Evolutionary conservation across 2,329 filamentous ascomycete species (phyloP).

Genomic region (Pseudogymnoascus sp.): DNA sequence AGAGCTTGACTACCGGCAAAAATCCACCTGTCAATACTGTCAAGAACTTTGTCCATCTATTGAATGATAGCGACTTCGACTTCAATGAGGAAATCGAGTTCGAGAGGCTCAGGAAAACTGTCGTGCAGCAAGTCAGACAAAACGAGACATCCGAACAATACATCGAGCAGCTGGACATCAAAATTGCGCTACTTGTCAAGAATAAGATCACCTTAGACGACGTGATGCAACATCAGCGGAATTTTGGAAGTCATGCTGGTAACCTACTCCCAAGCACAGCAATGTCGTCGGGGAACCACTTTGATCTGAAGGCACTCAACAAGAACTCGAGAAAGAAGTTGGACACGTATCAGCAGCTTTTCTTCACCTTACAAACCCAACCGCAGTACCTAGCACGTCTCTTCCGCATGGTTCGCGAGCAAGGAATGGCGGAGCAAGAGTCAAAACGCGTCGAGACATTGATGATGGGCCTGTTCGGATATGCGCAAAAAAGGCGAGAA

Average conservation of each 20-base stretch:
- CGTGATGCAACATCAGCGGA: constrained; percentile 92
- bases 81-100: constrained; percentile 99
- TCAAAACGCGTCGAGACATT: constrained; percentile 86
- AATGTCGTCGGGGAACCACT: constrained; percentile 82
- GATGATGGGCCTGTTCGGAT: constrained; percentile 94
- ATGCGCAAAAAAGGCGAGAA: constrained; percentile 92
- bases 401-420: constrained; percentile 76
- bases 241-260: constrained; percentile 85
- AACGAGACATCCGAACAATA: constrained; percentile 98
- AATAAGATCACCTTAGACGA: constrained; percentile 99
- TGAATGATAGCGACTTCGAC: constrained; percentile 97
- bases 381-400: constrained; percentile 87
- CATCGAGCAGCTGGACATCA: constrained; percentile 96
- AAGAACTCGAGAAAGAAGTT: constrained; percentile 94
- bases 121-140: constrained; percentile 93
- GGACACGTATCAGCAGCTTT: constrained; percentile 93
- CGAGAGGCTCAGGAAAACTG: constrained; percentile 86
- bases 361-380: constrained; percentile 95
- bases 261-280: constrained; percentile 81
- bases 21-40: constrained; percentile 95
- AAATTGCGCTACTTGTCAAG: constrained; percentile 95
- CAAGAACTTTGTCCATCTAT: constrained; percentile 94
- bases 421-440: constrained; percentile 83
- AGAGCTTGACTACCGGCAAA: constrained; percentile 90
- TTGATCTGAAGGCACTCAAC: constrained; percentile 94